A percentile compares a stretch with the other conserved stretches of the same genome.
These are phyloP conservation scores for Vigna angularis DNA, from an alignment of 306 rosid species.

Conservation along the genomic window DNA sequence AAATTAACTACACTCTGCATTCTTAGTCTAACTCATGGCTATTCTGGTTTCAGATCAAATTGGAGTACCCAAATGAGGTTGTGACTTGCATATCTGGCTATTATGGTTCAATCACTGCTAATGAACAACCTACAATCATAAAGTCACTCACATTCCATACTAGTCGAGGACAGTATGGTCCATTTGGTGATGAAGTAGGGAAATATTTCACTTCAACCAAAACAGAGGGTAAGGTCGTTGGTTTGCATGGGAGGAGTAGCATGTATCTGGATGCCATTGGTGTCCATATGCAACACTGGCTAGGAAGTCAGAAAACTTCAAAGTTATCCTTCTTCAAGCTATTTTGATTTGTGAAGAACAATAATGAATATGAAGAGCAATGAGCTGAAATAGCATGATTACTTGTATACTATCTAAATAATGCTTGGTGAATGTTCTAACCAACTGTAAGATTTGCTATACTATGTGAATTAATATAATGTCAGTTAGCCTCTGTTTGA, in stretches of 20 bases:
- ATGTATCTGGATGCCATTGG: conserved; percentile 91
- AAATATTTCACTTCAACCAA: conserved; percentile 87
- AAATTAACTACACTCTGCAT: not conserved
- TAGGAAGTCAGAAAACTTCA: conserved; percentile 69
- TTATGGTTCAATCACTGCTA: conserved; percentile 58
- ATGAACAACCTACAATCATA: conserved; percentile 58
- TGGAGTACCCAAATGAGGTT: conserved; percentile 90
- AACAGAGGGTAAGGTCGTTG: conserved; percentile 90
- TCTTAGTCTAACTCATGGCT: not conserved
- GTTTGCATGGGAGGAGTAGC: conserved; percentile 89
- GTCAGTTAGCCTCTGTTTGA: too few species aligned
- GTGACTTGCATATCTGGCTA: conserved; percentile 80
- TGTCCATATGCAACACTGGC: conserved; percentile 96
- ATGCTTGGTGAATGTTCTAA: conserved; percentile 17
- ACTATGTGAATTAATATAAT: not conserved
- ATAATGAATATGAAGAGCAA: not conserved
- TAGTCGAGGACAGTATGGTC: conserved; percentile 89
- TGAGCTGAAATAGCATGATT: not conserved
- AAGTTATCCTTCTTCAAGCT: conserved; percentile 68
- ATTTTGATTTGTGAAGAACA: conserved; percentile 49
- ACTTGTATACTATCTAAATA: conserved; percentile 36
- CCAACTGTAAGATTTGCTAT: not conserved
- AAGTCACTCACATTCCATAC: conserved; percentile 77
- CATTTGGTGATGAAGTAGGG: conserved; percentile 88
- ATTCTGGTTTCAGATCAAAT: conserved; percentile 62